These are phyloP conservation scores for Skeletonema menzelii DNA, from an alignment of 108 stramenopile species.

Conservation along the genomic window DNA sequence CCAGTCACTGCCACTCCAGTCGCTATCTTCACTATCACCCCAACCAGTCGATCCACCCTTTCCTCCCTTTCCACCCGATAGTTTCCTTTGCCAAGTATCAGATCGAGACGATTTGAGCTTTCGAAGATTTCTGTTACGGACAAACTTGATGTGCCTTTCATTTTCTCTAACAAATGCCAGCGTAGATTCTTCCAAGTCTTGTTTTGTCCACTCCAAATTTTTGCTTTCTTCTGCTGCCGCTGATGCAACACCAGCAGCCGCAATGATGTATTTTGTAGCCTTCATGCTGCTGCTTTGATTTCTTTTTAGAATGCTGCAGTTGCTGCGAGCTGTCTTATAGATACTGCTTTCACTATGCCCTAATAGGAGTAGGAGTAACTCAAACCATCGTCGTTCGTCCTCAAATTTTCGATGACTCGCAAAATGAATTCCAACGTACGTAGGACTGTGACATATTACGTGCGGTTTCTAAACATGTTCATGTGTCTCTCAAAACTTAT, in stretches of 20 bases:
- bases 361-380: too few species aligned
- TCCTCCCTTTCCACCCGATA: not conserved
- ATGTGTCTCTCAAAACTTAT: too few species aligned
- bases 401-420: not conserved
- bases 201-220: not conserved
- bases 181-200: not conserved
- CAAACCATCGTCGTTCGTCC: not conserved
- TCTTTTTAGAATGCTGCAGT: not conserved
- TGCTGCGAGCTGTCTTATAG: not conserved
- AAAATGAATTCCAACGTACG: not conserved
- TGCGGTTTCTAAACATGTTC: too few species aligned
- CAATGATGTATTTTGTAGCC: not conserved
- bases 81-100: not conserved
- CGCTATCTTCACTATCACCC: not conserved
- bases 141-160: not conserved
- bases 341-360: too few species aligned
- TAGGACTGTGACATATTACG: not conserved
- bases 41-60: not conserved
- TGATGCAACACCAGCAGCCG: slow-evolving; percentile 1
- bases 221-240: not conserved
- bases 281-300: not conserved
- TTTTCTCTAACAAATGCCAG: not conserved
- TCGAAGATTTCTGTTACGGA: not conserved
- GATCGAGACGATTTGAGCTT: not conserved
- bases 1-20: not conserved